Evolutionary conservation across 805 yeast species (phyloP).

Genomic region (Priceomyces haplophilus): DNA sequence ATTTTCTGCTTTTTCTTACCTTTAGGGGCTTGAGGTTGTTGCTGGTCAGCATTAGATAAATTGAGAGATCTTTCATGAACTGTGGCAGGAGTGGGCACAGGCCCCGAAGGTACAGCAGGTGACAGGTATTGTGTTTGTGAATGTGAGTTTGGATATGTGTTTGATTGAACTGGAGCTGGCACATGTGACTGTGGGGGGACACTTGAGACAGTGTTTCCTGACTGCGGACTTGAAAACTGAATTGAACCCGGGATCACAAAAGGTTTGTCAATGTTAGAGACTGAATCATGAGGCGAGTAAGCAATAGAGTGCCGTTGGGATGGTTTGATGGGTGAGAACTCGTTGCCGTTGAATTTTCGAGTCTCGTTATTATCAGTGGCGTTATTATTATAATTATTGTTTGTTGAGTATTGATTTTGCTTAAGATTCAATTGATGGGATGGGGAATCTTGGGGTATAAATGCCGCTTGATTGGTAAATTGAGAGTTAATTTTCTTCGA

Average conservation of each 20-base stretch:
- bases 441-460: too few relatives aligned
- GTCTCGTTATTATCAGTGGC: constrained; percentile 1
- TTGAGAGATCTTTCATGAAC: neutral
- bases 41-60: neutral
- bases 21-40: constrained; percentile 5
- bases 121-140: neutral
- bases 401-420: too few relatives aligned
- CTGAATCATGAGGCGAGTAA: constrained; percentile 18
- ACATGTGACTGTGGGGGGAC: neutral
- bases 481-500: neutral
- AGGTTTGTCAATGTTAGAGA: neutral
- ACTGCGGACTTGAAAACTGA: neutral
- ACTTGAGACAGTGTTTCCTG: neutral
- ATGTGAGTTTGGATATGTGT: neutral
- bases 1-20: constrained; percentile 23
- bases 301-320: constrained; percentile 30
- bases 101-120: neutral
- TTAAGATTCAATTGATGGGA: too few relatives aligned
- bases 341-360: constrained; percentile 1
- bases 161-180: neutral
- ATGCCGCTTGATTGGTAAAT: too few relatives aligned
- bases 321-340: constrained; percentile 4
- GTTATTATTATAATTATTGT: too few relatives aligned
- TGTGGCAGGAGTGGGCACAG: neutral
- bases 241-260: constrained; percentile 1